phyloP scores from a whole-genome alignment of 768 basidiomycete species.

The Tephrocybe sp. region DNA sequence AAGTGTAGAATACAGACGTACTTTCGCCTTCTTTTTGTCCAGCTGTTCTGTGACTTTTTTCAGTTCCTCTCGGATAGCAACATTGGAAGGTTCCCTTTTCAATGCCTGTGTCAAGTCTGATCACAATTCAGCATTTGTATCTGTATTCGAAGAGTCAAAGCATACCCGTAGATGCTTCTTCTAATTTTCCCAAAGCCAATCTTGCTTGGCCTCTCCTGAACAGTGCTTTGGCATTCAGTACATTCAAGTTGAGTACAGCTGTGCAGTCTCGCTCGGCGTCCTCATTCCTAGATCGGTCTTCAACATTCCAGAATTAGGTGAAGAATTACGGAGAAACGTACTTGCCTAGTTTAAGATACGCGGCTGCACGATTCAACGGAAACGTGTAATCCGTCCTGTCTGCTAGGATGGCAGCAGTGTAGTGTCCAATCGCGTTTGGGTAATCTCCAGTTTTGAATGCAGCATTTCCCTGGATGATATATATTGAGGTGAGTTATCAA shows the following conservation, averaged over 20 bases:
- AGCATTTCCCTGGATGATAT: slow-evolving; percentile 65
- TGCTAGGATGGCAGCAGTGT: slow-evolving; percentile 74
- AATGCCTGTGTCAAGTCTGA: slow-evolving; percentile 57
- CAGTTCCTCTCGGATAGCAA: slow-evolving; percentile 61
- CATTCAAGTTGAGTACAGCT: slow-evolving; percentile 51
- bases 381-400: slow-evolving; percentile 73
- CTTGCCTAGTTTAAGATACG: slow-evolving; percentile 95
- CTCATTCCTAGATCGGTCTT: slow-evolving; percentile 46
- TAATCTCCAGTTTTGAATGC: slow-evolving; percentile 84
- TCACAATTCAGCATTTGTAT: no score
- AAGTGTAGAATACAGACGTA: slow-evolving; percentile 15
- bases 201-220: slow-evolving; percentile 80
- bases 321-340: slow-evolving; percentile 42
- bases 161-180: slow-evolving; percentile 62
- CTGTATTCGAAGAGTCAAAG: no score
- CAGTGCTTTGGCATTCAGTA: slow-evolving; percentile 71
- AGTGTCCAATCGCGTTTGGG: slow-evolving; percentile 79
- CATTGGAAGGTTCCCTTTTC: slow-evolving; percentile 62
- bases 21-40: slow-evolving; percentile 33
- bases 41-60: slow-evolving; percentile 42
- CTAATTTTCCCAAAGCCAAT: slow-evolving; percentile 46
- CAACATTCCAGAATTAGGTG: slow-evolving; percentile 12
- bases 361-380: slow-evolving; percentile 85
- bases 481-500: neutral
- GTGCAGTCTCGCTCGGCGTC: slow-evolving; percentile 84